These are phyloP conservation scores for Tolypocladium album DNA, from an alignment of 2,329 filamentous ascomycete genomes.

Conservation along the genomic window DNA sequence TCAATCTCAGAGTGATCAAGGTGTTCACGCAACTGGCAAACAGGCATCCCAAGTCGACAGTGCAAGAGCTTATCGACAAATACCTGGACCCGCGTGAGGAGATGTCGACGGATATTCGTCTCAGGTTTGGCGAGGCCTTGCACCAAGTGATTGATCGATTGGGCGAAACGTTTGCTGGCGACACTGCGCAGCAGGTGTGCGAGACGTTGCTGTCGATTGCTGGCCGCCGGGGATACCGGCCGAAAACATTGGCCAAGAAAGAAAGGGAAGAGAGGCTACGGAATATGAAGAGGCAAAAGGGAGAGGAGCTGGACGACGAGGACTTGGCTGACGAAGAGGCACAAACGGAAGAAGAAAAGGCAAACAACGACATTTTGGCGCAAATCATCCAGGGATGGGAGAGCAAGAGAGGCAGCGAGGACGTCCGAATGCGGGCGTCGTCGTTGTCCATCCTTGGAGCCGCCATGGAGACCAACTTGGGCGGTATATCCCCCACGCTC, in stretches of 20 bases:
- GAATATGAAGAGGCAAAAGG: conserved; percentile 34
- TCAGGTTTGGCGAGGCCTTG: conserved; percentile 59
- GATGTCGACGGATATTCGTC: conserved; percentile 48
- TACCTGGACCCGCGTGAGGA: conserved; percentile 55
- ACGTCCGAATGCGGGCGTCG: conserved; percentile 58
- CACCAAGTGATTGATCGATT: conserved; percentile 53
- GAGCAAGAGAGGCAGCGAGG: conserved; percentile 53
- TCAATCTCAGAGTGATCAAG: conserved; percentile 58
- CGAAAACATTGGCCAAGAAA: conserved; percentile 48
- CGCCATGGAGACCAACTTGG: conserved; percentile 49
- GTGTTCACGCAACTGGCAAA: conserved; percentile 51
- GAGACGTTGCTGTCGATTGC: conserved; percentile 54
- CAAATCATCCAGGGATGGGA: conserved; percentile 59
- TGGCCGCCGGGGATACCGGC: conserved; percentile 49
- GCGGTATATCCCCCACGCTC: conserved; percentile 40
- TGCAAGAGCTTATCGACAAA: conserved; percentile 52
- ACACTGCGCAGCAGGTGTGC: conserved; percentile 38
- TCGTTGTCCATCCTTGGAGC: conserved; percentile 55
- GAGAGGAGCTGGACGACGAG: conserved; percentile 36
- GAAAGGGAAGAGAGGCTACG: conserved; percentile 36
- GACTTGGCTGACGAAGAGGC: conserved; percentile 36
- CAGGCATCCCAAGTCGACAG: conserved; percentile 50
- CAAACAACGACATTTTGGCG: conserved; percentile 38
- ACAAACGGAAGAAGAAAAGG: conserved; percentile 29
- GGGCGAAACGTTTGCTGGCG: conserved; percentile 43